These are phyloP conservation scores for Cyberlindnera suaveolens DNA, from an alignment of 805 yeast genomes.

Conservation along the genomic window DNA sequence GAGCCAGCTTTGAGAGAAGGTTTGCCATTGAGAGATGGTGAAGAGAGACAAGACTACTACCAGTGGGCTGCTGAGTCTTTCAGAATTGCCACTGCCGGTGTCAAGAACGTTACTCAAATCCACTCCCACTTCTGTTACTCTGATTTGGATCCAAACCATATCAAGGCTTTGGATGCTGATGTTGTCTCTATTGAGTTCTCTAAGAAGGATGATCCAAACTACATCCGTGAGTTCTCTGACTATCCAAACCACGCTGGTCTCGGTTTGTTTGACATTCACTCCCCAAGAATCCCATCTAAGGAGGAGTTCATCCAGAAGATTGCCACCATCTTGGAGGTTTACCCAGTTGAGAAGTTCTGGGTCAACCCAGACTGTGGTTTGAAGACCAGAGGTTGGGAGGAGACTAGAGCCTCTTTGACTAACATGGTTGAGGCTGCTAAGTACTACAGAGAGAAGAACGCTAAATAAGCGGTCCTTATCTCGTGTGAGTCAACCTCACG, in stretches of 20 bases:
- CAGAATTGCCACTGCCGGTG: constrained; percentile 99
- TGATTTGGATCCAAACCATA: constrained; percentile 98
- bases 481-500: constrained; percentile 1
- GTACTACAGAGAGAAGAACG: constrained; percentile 64
- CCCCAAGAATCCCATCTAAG: constrained; percentile 98
- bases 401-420: constrained; percentile 89
- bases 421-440: constrained; percentile 99
- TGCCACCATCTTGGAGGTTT: constrained; percentile 88
- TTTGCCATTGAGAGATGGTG: constrained; percentile 97
- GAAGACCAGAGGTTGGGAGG: constrained; percentile 99
- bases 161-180: constrained; percentile 99
- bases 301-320: constrained; percentile 94
- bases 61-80: constrained; percentile 99
- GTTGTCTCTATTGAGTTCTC: constrained; percentile 99
- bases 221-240: constrained; percentile 94
- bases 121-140: constrained; percentile 99
- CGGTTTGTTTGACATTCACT: constrained; percentile 98
- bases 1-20: constrained; percentile 99
- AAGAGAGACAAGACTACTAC: constrained; percentile 93
- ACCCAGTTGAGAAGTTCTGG: constrained; percentile 99
- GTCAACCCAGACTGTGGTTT: constrained; percentile 99
- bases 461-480: constrained; percentile 10
- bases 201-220: constrained; percentile 98
- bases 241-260: constrained; percentile 99
- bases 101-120: constrained; percentile 89